Percentiles rank a stretch among this genome's conserved stretches.
Evolutionary conservation across 208 protist genomes (phyloP).

Genomic region (Acanthamoeba divionensis): DNA sequence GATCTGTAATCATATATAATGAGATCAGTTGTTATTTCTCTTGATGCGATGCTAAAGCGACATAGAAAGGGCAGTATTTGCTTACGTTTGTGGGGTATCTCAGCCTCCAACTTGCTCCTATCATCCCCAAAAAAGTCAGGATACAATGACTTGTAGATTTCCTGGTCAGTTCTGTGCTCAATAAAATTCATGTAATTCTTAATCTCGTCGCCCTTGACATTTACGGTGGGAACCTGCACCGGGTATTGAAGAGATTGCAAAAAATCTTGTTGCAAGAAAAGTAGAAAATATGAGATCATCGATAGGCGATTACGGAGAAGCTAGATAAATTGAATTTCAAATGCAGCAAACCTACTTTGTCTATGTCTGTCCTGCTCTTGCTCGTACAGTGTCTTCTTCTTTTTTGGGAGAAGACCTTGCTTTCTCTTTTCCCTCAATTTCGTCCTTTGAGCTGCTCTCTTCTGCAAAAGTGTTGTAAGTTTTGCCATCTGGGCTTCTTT

Average conservation of each 20-base stretch:
- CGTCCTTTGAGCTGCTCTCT: background rate
- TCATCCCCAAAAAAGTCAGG: constrained; percentile 32
- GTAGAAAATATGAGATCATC: background rate
- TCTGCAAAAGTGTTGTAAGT: background rate
- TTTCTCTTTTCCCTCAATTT: background rate
- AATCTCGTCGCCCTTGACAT: background rate
- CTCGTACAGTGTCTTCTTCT: background rate
- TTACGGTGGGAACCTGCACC: background rate
- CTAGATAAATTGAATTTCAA: background rate
- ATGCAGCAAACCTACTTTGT: background rate
- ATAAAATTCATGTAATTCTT: constrained; percentile 36
- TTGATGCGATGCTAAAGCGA: background rate
- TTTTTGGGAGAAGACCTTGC: background rate
- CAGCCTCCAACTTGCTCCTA: background rate
- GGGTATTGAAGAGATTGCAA: constrained; percentile 34
- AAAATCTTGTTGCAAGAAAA: background rate
- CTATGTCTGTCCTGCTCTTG: constrained; percentile 11
- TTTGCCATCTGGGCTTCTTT: background rate
- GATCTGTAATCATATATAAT: background rate
- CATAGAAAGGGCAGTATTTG: background rate
- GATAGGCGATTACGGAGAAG: background rate
- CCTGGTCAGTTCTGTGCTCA: background rate
- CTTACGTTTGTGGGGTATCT: constrained; percentile 1
- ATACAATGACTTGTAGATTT: constrained; percentile 1
- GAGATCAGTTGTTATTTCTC: too few species aligned